These are phyloP conservation scores for Forsythia viridissima DNA, from an alignment of 257 asterid species.

Conservation along the genomic window DNA sequence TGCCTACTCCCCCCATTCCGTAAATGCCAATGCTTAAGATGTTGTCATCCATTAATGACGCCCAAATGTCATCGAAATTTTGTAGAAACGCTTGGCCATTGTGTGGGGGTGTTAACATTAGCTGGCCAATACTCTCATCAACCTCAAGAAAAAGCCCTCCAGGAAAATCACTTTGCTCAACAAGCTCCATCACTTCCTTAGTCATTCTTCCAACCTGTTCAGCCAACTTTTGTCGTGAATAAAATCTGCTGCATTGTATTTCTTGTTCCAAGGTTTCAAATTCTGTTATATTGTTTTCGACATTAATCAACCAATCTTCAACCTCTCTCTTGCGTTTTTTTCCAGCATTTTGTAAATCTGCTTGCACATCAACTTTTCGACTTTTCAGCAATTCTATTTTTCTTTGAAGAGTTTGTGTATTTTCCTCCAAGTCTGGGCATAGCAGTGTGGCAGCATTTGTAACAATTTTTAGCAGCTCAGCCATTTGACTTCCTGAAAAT, in stretches of 20 bases:
- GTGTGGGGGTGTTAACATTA: not conserved
- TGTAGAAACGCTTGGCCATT: constrained; percentile 12
- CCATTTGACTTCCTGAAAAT: too few relatives aligned
- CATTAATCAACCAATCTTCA: not conserved
- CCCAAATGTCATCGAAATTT: constrained; percentile 15
- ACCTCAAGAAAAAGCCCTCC: not conserved
- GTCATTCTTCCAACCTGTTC: not conserved
- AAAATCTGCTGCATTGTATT: not conserved
- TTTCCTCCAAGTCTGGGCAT: too few relatives aligned
- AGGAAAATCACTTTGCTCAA: not conserved
- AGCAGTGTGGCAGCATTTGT: too few relatives aligned
- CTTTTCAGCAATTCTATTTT: too few relatives aligned
- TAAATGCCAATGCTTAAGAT: constrained; percentile 21
- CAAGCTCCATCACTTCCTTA: not conserved
- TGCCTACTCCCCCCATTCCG: constrained; percentile 19
- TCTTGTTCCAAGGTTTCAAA: not conserved
- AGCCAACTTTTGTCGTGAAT: not conserved
- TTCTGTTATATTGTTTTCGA: not conserved
- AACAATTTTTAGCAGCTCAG: too few relatives aligned
- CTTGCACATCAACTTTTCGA: too few relatives aligned
- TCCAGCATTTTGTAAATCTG: not conserved
- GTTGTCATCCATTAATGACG: constrained; percentile 3
- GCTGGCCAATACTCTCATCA: too few relatives aligned
- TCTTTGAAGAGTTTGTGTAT: too few relatives aligned
- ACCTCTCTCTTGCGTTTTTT: not conserved